Base-by-base conservation (phyloP, 495 filamentous ascomycete genomes). In the Neurospora pannonica region DNA sequence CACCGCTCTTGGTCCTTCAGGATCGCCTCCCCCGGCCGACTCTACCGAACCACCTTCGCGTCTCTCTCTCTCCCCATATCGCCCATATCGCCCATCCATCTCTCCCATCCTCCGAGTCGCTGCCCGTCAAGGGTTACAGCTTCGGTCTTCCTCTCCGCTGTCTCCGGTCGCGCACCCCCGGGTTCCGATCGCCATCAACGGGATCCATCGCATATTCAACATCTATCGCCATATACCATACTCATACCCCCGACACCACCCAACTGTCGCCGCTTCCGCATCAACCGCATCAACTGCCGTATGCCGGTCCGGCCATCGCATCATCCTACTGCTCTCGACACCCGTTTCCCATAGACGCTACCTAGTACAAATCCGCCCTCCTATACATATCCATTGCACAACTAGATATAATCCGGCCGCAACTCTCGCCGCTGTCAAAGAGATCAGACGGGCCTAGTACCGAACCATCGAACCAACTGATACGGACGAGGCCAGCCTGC, bases 401-500 rank as follows among this genome's bases (percentile, higher is more conserved):
- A 71, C 69, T 71, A 17, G 19, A 74, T 72, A 72, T 42, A 74
- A 71, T 42, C 34, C 72, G 13, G 15, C 40, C 42, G 48, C 71
- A 62, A 72, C 40, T 43, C n/a, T 73, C 38, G 31, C 73, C 39
- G 37, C 37, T 46, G 11, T 43, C 17, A 54, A 54, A 38, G 37
- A 72, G 24, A 62, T 62, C 48, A 13, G 48, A 62, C 48, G 48
- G 48, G 48, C 48, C 48, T 62, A 17, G 24, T 62, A 62, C 24
- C 24, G 24, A 69, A 37, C 70, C 28, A 34, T 24, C 11, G 70
- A 69, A 54, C 4, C n/a, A 43, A 38, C 39, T 60, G 54, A 34
- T 67, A 67, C 24, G 54, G 54, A 67, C 54, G 54, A 34, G 54
- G 54, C 54, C 54, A 67, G 28, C 28, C 75, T 72, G 78, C 76